Evolutionary conservation across 2,329 filamentous ascomycete species (phyloP).

Genomic region (Botrytis pseudocinerea): DNA sequence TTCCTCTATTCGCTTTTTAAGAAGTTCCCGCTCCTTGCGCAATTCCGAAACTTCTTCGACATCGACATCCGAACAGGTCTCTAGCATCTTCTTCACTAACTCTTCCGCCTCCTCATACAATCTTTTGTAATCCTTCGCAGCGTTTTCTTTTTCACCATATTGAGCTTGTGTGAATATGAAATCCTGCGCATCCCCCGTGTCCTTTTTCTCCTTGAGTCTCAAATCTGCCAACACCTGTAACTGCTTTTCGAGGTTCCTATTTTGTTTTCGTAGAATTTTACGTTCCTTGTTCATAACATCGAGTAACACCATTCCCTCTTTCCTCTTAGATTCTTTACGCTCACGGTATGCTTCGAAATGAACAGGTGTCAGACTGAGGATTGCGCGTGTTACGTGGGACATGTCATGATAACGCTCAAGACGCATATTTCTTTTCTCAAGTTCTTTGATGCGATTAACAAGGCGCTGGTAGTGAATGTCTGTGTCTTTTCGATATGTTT

Average conservation of each 20-base stretch:
- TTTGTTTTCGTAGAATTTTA: neutral
- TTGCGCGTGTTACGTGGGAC: neutral
- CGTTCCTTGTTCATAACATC: neutral
- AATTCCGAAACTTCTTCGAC: conserved; percentile 3
- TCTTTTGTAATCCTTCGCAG: neutral
- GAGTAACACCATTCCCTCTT: neutral
- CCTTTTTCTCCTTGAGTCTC: neutral
- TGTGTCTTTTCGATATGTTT: neutral
- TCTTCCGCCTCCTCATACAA: neutral
- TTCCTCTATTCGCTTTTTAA: conserved; percentile 5
- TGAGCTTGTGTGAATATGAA: conserved; percentile 2
- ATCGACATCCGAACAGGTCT: neutral
- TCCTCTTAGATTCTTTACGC: conserved; percentile 4
- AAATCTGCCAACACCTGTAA: neutral
- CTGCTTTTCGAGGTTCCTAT: neutral
- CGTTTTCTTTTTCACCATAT: neutral
- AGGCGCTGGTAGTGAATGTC: neutral
- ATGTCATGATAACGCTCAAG: conserved; percentile 11
- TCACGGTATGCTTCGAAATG: conserved; percentile 11
- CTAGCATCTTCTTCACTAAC: neutral
- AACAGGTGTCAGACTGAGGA: conserved; percentile 7
- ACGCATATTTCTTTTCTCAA: conserved; percentile 2
- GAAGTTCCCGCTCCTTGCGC: conserved; percentile 1
- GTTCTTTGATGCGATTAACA: neutral
- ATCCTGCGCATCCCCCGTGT: neutral